Evolutionary conservation across 2,329 filamentous ascomycete species (phyloP).

Genomic region (Bipolaris gigantea): DNA sequence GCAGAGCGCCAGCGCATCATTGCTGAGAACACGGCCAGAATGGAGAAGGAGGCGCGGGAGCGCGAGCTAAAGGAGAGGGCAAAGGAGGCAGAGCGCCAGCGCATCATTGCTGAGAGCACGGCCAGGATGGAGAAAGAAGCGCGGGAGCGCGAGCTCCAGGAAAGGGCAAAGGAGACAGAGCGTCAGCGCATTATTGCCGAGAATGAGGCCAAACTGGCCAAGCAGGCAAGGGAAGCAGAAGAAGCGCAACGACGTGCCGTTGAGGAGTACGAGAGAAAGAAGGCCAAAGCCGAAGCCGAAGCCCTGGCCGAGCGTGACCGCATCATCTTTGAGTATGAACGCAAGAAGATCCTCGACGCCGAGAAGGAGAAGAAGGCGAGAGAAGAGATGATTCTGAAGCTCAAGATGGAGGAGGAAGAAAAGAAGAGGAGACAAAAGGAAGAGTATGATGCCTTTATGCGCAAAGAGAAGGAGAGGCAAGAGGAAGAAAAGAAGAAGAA

Average conservation of each 20-base stretch:
- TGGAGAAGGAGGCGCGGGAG: slow-evolving; percentile 35
- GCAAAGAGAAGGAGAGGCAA: slow-evolving; percentile 47
- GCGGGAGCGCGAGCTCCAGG: slow-evolving; percentile 25
- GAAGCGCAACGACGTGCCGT: slow-evolving; percentile 39
- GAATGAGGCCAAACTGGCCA: slow-evolving; percentile 34
- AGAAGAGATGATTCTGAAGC: slow-evolving; percentile 44
- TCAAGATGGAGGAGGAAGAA: slow-evolving; percentile 46
- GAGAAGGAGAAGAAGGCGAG: slow-evolving; percentile 43
- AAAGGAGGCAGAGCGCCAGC: slow-evolving; percentile 28
- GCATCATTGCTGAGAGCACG: slow-evolving; percentile 37
- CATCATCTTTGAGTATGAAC: slow-evolving; percentile 43
- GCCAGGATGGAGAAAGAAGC: slow-evolving; percentile 36
- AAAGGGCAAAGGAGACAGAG: slow-evolving; percentile 19
- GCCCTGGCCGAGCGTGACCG: slow-evolving; percentile 37
- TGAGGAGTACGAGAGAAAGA: slow-evolving; percentile 40
- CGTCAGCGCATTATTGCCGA: slow-evolving; percentile 39
- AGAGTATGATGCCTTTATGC: slow-evolving; percentile 47
- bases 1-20: slow-evolving; percentile 31
- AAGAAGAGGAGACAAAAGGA: slow-evolving; percentile 48
- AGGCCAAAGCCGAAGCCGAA: slow-evolving; percentile 37
- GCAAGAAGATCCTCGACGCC: slow-evolving; percentile 41
- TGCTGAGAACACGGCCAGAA: slow-evolving; percentile 35
- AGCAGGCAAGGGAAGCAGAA: slow-evolving; percentile 35
- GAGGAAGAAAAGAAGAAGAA: slow-evolving; percentile 47
- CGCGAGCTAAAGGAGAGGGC: slow-evolving; percentile 18